These are phyloP conservation scores for Cryptococcus sp. DNA, from an alignment of 1,284 basidiomycete species.

Conservation along the genomic window DNA sequence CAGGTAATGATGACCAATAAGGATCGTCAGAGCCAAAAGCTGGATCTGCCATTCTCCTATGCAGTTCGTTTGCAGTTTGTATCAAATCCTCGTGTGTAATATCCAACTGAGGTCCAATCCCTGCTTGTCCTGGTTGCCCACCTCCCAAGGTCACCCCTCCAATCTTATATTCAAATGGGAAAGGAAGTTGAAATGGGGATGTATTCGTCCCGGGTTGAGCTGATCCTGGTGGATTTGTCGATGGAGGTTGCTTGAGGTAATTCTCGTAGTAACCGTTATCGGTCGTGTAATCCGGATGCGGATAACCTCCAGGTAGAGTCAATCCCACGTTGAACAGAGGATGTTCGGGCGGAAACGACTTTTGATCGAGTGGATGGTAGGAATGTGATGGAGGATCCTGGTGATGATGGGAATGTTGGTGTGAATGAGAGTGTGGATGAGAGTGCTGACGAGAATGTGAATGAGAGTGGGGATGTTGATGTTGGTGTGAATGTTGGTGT, in stretches of 20 bases:
- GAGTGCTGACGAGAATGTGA: background rate
- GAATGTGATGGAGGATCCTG: background rate
- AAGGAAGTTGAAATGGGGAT: conserved; percentile 19
- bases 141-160: background rate
- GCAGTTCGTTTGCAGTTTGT: conserved; percentile 48
- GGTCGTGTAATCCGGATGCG: background rate
- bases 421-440: background rate
- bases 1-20: conserved; percentile 57
- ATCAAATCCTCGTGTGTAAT: conserved; percentile 48
- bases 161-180: conserved; percentile 28
- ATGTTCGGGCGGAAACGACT: conserved; percentile 8
- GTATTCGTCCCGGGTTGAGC: conserved; percentile 10
- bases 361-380: conserved; percentile 7
- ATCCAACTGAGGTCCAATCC: conserved; percentile 34
- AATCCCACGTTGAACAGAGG: conserved; percentile 11
- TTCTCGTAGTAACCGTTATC: conserved; percentile 26
- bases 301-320: conserved; percentile 21
- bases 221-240: conserved; percentile 1
- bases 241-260: conserved; percentile 28
- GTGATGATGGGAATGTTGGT: background rate
- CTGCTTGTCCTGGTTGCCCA: conserved; percentile 3
- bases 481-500: background rate
- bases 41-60: conserved; percentile 48
- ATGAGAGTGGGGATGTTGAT: background rate
- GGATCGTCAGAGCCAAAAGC: conserved; percentile 53